These are phyloP conservation scores for Penicillium silybi DNA, from an alignment of 495 filamentous ascomycete species.

Conservation along the genomic window DNA sequence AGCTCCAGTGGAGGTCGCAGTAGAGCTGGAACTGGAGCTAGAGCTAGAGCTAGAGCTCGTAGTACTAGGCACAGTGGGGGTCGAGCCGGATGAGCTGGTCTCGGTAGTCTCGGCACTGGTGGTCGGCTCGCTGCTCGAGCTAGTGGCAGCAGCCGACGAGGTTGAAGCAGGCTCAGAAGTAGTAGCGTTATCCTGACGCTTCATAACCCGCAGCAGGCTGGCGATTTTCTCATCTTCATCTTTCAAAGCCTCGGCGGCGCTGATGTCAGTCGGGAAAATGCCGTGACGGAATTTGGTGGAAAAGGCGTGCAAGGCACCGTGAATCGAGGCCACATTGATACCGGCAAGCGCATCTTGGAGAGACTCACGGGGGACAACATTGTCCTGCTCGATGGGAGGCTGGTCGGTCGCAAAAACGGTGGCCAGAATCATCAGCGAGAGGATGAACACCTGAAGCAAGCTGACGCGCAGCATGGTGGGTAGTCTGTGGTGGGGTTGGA, in stretches of 20 bases:
- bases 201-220: slow-evolving; percentile 39
- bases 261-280: slow-evolving; percentile 44
- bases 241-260: slow-evolving; percentile 45
- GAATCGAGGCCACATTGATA: slow-evolving; percentile 39
- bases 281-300: slow-evolving; percentile 50
- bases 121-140: slow-evolving; percentile 12
- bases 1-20: slow-evolving; percentile 28
- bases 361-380: slow-evolving; percentile 23
- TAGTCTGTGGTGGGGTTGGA: background rate
- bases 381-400: slow-evolving; percentile 4
- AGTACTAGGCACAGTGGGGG: slow-evolving; percentile 3
- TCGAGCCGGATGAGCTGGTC: slow-evolving; percentile 8
- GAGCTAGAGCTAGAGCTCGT: slow-evolving; percentile 41
- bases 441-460: slow-evolving; percentile 18
- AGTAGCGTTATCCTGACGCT: slow-evolving; percentile 37
- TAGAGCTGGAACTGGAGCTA: slow-evolving; percentile 32
- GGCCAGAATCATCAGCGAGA: slow-evolving; percentile 17
- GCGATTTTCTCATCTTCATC: slow-evolving; percentile 44
- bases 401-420: slow-evolving; percentile 21
- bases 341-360: slow-evolving; percentile 39
- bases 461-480: slow-evolving; percentile 23
- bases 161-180: slow-evolving; percentile 11
- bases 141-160: slow-evolving; percentile 6
- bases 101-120: slow-evolving; percentile 3
- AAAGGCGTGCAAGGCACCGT: slow-evolving; percentile 47